A percentile compares a stretch with the other conserved stretches of the same genome.
These are phyloP conservation scores for Mycena galericulata DNA, from an alignment of 768 basidiomycete species.

Conservation along the genomic window DNA sequence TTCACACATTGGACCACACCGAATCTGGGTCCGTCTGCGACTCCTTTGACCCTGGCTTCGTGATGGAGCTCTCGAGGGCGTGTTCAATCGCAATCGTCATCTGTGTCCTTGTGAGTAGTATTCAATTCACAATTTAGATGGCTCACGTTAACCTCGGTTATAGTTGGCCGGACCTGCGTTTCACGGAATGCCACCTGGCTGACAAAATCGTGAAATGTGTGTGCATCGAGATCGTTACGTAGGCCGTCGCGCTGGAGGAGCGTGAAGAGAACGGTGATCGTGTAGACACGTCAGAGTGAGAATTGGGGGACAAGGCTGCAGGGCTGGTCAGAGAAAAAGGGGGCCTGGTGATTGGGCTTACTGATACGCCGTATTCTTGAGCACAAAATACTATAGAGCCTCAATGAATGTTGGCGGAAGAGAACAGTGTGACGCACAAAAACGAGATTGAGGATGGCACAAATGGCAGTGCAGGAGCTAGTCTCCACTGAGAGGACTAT, in stretches of 20 bases:
- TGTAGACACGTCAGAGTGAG: slow-evolving; percentile 25
- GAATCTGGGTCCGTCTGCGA: too few species aligned
- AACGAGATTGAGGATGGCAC: neutral
- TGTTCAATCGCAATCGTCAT: too few species aligned
- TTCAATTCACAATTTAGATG: too few species aligned
- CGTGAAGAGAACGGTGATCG: slow-evolving; percentile 23
- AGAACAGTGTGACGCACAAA: slow-evolving; percentile 1
- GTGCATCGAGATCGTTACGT: neutral
- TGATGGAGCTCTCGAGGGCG: too few species aligned
- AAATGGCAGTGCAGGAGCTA: neutral
- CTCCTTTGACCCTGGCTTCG: too few species aligned
- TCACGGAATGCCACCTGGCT: too few species aligned
- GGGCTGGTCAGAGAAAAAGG: neutral
- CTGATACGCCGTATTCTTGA: slow-evolving; percentile 1
- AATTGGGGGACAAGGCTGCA: slow-evolving; percentile 26
- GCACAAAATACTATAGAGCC: slow-evolving; percentile 7
- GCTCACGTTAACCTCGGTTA: too few species aligned
- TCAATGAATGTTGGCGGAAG: too few species aligned
- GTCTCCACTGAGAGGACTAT: slow-evolving; percentile 13
- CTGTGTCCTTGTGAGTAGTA: too few species aligned
- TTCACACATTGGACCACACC: too few species aligned
- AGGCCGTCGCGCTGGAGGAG: slow-evolving; percentile 20
- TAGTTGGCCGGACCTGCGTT: too few species aligned
- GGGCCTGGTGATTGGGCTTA: neutral
- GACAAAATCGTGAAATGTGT: too few species aligned